phyloP scores from a whole-genome alignment of 225 moss, liverwort and hornwort species.

The Polytrichum formosum region DNA sequence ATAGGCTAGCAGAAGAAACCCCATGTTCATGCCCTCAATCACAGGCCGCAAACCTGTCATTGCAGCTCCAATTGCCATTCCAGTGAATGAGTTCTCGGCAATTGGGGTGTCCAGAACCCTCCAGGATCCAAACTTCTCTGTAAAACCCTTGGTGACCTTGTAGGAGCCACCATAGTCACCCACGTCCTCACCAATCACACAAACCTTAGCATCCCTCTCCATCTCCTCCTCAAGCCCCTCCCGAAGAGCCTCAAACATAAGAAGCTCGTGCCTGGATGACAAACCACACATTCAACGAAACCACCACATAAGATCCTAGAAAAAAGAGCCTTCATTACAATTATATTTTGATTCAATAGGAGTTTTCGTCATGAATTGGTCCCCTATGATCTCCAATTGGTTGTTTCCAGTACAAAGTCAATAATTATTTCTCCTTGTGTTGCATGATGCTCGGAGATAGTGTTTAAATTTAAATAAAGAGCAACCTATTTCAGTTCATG shows the following conservation, averaged over 20 bases:
- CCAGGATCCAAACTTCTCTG: constrained; percentile 94
- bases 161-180: constrained; percentile 98
- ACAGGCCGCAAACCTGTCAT: constrained; percentile 94
- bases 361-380: no score
- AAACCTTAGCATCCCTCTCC: constrained; percentile 86
- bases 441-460: not conserved
- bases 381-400: no score
- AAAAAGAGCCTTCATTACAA: not conserved
- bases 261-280: constrained; percentile 67
- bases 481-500: no score
- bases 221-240: constrained; percentile 97
- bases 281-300: not conserved
- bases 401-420: no score
- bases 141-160: constrained; percentile 95
- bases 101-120: constrained; percentile 91
- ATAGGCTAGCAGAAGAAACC: constrained; percentile 84
- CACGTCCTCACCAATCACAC: constrained; percentile 96
- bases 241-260: constrained; percentile 89
- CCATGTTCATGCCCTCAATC: constrained; percentile 99
- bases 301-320: not conserved
- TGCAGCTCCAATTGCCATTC: constrained; percentile 94
- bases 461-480: no score
- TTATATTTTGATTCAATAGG: not conserved
- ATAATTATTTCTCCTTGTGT: no score
- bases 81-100: constrained; percentile 92